Percentiles rank a stretch among this genome's conserved stretches.
These are phyloP conservation scores for Boletus tomentosulus DNA, from an alignment of 768 basidiomycete species.

Conservation along the genomic window DNA sequence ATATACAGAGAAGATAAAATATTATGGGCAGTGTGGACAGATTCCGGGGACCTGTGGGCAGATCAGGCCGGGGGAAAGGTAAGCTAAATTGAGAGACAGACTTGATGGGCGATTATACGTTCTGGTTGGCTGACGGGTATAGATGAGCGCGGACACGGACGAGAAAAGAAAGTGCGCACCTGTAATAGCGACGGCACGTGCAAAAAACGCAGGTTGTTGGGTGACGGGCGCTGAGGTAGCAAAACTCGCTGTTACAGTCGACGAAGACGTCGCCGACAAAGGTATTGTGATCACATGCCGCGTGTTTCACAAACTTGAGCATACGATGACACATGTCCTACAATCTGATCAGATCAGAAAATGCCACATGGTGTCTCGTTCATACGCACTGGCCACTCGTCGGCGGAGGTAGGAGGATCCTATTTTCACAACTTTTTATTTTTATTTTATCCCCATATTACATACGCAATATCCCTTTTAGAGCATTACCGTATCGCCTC, in stretches of 20 bases:
- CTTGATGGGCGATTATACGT: conserved; percentile 43
- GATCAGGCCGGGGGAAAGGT: conserved; percentile 11
- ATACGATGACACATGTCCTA: conserved; percentile 60
- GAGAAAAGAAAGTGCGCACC: conserved; percentile 29
- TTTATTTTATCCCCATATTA: conserved; percentile 4
- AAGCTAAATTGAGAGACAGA: conserved; percentile 26
- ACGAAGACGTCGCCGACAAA: conserved; percentile 39
- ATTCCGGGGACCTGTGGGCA: conserved; percentile 34
- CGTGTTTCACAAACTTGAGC: conserved; percentile 48
- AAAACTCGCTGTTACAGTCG: conserved; percentile 50
- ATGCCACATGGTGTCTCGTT: neutral
- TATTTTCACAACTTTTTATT: conserved; percentile 1
- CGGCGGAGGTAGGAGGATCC: conserved; percentile 53
- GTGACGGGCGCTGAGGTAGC: conserved; percentile 48
- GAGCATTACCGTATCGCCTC: conserved; percentile 55
- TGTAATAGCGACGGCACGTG: conserved; percentile 55
- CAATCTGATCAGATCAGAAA: neutral
- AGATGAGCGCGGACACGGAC: neutral
- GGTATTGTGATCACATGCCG: conserved; percentile 52
- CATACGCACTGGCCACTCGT: conserved; percentile 22
- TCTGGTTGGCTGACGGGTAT: conserved; percentile 45
- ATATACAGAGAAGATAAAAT: neutral
- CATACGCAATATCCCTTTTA: neutral
- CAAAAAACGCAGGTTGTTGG: conserved; percentile 44
- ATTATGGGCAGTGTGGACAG: conserved; percentile 35